Evolutionary conservation across 129 eudicot species (phyloP), one percentile per base, ranked within the genome.

Genomic region (Escallonia rubra): DNA sequence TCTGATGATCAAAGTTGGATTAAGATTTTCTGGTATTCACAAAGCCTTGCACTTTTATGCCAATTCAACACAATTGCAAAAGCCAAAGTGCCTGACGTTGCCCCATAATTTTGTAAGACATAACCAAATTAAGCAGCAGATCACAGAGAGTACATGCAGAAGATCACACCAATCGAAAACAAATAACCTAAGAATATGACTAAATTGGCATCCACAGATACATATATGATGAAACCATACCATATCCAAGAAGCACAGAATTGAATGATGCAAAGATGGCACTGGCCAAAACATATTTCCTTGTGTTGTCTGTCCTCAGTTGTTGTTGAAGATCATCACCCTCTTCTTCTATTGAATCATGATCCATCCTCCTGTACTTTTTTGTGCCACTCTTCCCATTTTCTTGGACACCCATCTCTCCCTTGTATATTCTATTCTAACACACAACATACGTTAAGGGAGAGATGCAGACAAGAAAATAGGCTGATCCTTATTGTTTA

Each of bases 231-330:
- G 34, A 23, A 23, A 23, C 34, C 60, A 43, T 67, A 86, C 93
- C 96, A 79, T 86, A 86, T 16, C 96, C 96, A 63, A 89, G 92
- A 42, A 89, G 92, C 44, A 85, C 96, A 66, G 72, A 80, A 69
- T 86, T 89, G 71, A 89, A 85, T 65, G 96, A 86, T 7, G 88
- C 93, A 73, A 89, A 89, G 76, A 89, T 76, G 48, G 90, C 85
- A 77, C 96, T 83, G 64, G 87, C 93, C 70, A 89, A 67, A 11
- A 86, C 96, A 77, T 83, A 89, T 67, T 76, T 85, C 71, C 84
- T 78, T 4, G 85, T 82, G 12, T 46, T 82, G 10, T 34, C 74
- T 41, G 60, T 81, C 57, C 38, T 69, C 50, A 78, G 76, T 60
- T 67, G 57, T 63, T 71, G 82, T 54, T 49, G 76, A 16, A 72